These are phyloP conservation scores for Physcomitrium patens DNA, from an alignment of 225 moss, liverwort and hornwort species.

Conservation along the genomic window DNA sequence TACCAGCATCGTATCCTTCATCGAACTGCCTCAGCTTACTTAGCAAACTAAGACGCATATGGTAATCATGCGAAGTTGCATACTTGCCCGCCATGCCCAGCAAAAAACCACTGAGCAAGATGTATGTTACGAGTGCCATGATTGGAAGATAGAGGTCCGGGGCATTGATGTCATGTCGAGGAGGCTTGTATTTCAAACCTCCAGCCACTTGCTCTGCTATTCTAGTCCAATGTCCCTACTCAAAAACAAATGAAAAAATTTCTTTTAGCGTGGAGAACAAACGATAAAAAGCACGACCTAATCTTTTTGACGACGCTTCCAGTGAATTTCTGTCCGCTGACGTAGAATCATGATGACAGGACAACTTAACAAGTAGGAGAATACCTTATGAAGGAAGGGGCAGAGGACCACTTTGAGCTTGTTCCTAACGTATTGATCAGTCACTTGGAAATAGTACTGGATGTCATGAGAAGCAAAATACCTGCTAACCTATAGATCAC, in stretches of 20 bases:
- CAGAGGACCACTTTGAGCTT: conserved; percentile 97
- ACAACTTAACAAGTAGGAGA: background rate
- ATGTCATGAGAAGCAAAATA: conserved; percentile 85
- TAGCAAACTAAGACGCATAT: background rate
- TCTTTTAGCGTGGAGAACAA: background rate
- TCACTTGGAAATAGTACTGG: conserved; percentile 94
- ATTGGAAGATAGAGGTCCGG: conserved; percentile 93
- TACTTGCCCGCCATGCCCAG: conserved; percentile 83
- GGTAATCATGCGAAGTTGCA: background rate
- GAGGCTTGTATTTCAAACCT: conserved; percentile 93
- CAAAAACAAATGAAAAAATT: background rate
- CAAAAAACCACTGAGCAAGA: conserved; percentile 76
- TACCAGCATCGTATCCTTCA: background rate
- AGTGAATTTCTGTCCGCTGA: background rate
- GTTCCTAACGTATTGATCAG: conserved; percentile 95
- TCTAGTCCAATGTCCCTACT: conserved; percentile 95
- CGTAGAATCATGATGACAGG: conserved; percentile 1
- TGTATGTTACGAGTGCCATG: conserved; percentile 92
- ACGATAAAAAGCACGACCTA: background rate
- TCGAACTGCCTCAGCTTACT: background rate
- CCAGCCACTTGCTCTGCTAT: conserved; percentile 99
- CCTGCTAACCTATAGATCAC: conserved; percentile 71
- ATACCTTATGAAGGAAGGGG: conserved; percentile 87
- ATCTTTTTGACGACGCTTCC: background rate
- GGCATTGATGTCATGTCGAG: conserved; percentile 94